Percentiles rank a stretch among this genome's conserved stretches.
phyloP scores from a whole-genome alignment of 2,329 filamentous ascomycete species.

The Plectosphaerella sp. region DNA sequence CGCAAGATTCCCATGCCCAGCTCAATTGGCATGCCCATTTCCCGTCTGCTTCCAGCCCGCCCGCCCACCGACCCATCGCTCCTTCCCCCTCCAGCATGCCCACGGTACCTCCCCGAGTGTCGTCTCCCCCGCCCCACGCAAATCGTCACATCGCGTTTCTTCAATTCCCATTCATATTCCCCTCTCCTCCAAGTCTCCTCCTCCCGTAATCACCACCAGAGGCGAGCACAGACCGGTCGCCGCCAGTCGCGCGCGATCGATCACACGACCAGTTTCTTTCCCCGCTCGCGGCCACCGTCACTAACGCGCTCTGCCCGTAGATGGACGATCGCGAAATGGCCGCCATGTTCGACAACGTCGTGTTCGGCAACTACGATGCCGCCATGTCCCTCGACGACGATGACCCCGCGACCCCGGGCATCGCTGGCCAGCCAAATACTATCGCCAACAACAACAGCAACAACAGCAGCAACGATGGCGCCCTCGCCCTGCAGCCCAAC shows the following conservation, averaged over 20 bases:
- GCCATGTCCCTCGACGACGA: slow-evolving; percentile 38
- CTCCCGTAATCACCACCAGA: no score
- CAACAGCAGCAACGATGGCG: slow-evolving; percentile 1
- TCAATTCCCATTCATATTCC: background rate
- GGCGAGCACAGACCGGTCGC: no score
- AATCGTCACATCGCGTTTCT: background rate
- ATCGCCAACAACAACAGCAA: slow-evolving; percentile 4
- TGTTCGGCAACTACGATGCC: slow-evolving; percentile 30
- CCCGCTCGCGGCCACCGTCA: background rate
- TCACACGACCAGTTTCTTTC: no score
- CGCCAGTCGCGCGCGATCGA: no score
- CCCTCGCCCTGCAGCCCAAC: background rate
- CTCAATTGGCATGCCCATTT: no score
- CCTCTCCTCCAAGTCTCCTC: background rate
- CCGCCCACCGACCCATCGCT: background rate
- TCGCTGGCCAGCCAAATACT: background rate
- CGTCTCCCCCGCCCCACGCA: background rate
- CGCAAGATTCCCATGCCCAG: no score
- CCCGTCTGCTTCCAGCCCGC: background rate
- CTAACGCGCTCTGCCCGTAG: slow-evolving; percentile 4
- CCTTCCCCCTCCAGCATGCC: background rate
- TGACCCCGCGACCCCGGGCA: background rate
- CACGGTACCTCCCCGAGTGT: no score
- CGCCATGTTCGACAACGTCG: slow-evolving; percentile 36
- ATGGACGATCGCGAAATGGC: slow-evolving; percentile 34